These are phyloP conservation scores for Allium fistulosum DNA, from an alignment of 106 monocot genomes.

Conservation along the genomic window DNA sequence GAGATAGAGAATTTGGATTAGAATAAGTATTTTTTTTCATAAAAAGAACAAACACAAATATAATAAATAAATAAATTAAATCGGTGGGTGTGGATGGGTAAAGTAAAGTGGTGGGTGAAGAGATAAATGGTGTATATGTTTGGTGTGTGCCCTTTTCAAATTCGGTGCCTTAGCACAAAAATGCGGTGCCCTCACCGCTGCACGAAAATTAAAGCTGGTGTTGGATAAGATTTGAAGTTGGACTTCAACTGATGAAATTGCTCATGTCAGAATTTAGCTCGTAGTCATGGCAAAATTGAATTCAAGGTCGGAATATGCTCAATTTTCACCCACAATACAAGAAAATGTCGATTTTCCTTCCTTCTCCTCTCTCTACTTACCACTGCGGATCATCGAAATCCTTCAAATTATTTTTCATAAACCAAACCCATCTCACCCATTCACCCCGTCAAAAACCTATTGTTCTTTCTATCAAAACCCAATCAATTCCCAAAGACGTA, in stretches of 20 bases:
- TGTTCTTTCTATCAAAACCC: not conserved
- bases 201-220: not conserved
- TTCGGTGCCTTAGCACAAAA: too few relatives aligned
- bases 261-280: not conserved
- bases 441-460: not conserved
- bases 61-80: too few relatives aligned
- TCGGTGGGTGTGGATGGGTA: too few relatives aligned
- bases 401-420: too few relatives aligned
- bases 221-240: not conserved
- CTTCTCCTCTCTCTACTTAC: slow-evolving; percentile 3
- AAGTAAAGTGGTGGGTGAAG: too few relatives aligned
- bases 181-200: too few relatives aligned
- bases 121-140: too few relatives aligned
- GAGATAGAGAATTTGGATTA: too few relatives aligned
- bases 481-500: not conserved
- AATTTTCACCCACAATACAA: not conserved
- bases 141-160: too few relatives aligned
- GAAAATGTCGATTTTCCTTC: slow-evolving; percentile 8
- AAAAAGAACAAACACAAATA: too few relatives aligned
- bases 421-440: not conserved
- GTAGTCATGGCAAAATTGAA: not conserved
- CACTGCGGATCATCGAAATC: not conserved
- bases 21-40: too few relatives aligned
- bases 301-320: not conserved
- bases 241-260: not conserved